Conservation (phyloP, 1,284 basidiomycete species). For the Ceratobasidium sp. region DNA sequence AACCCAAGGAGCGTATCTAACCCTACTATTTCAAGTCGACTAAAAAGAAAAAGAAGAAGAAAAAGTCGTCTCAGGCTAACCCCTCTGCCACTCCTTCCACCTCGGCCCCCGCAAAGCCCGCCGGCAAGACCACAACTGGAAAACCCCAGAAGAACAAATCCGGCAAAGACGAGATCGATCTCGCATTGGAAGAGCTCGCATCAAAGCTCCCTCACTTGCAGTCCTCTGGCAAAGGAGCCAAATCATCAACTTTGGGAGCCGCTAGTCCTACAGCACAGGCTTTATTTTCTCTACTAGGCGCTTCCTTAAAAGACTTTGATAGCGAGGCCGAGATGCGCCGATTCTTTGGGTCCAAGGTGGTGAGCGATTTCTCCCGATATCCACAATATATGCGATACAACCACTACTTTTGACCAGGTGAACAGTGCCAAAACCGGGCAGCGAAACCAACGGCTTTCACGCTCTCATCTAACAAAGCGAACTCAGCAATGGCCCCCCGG, state of each 20-base stretch:
- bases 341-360: slow-evolving; percentile 91
- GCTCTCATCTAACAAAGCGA: slow-evolving; percentile 42
- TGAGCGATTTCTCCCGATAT: slow-evolving; percentile 55
- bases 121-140: slow-evolving; percentile 44
- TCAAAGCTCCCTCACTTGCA: slow-evolving; percentile 55
- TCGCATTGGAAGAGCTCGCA: slow-evolving; percentile 81
- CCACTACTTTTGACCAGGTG: slow-evolving; percentile 23
- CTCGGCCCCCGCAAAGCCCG: slow-evolving; percentile 35
- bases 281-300: slow-evolving; percentile 61
- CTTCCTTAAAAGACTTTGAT: slow-evolving; percentile 81
- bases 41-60: slow-evolving; percentile 48
- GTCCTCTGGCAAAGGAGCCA: slow-evolving; percentile 22
- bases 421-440: slow-evolving; percentile 51
- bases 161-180: slow-evolving; percentile 81
- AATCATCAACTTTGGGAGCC: neutral
- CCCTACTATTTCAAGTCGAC: slow-evolving; percentile 24
- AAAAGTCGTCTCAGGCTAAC: slow-evolving; percentile 39
- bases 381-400: neutral
- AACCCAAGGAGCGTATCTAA: slow-evolving; percentile 1
- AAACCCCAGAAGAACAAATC: slow-evolving; percentile 54
- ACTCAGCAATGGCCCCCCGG: slow-evolving; percentile 45
- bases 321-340: slow-evolving; percentile 86
- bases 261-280: slow-evolving; percentile 11
- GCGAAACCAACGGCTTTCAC: slow-evolving; percentile 55
- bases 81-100: slow-evolving; percentile 34